Conservation (phyloP, 1,139 yeast genomes). For the Ogataea hybrid region DNA sequence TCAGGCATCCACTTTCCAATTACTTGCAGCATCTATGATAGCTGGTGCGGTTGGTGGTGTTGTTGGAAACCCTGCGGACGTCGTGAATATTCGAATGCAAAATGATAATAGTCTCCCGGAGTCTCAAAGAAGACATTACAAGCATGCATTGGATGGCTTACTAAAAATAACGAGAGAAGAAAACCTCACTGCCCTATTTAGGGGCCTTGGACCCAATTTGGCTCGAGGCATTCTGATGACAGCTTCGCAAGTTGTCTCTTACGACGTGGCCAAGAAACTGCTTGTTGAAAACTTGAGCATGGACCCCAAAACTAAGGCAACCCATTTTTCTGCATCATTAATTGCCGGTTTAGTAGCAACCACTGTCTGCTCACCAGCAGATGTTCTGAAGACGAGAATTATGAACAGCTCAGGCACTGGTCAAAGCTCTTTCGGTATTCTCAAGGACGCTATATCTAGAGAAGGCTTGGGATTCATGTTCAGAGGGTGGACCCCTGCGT, state of each 20-base stretch:
- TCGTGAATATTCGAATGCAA: conserved; percentile 88
- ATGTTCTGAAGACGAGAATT: conserved; percentile 83
- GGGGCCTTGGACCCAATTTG: conserved; percentile 78
- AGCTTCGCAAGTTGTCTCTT: conserved; percentile 87
- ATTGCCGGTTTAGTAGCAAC: conserved; percentile 86
- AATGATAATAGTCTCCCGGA: conserved; percentile 72
- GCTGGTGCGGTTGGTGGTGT: conserved; percentile 84
- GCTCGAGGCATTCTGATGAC: conserved; percentile 86
- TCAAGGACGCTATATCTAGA: conserved; percentile 53
- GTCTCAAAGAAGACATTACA: conserved; percentile 68
- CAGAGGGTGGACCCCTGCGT: conserved; percentile 90
- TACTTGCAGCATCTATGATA: conserved; percentile 73
- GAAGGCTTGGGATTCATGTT: conserved; percentile 83
- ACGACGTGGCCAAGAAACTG: conserved; percentile 68
- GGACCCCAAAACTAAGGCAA: conserved; percentile 61
- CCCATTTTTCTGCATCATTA: conserved; percentile 76
- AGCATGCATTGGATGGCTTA: conserved; percentile 77
- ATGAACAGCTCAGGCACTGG: conserved; percentile 65
- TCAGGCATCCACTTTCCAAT: conserved; percentile 43
- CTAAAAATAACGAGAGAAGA: conserved; percentile 60
- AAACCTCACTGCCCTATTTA: conserved; percentile 56
- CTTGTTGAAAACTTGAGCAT: conserved; percentile 50
- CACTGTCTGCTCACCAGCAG: conserved; percentile 89
- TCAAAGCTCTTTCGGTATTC: conserved; percentile 48
- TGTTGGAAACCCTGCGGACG: conserved; percentile 86